Evolutionary conservation across 1,139 yeast species (phyloP).

Genomic region (Scheffersomyces quercinus): DNA sequence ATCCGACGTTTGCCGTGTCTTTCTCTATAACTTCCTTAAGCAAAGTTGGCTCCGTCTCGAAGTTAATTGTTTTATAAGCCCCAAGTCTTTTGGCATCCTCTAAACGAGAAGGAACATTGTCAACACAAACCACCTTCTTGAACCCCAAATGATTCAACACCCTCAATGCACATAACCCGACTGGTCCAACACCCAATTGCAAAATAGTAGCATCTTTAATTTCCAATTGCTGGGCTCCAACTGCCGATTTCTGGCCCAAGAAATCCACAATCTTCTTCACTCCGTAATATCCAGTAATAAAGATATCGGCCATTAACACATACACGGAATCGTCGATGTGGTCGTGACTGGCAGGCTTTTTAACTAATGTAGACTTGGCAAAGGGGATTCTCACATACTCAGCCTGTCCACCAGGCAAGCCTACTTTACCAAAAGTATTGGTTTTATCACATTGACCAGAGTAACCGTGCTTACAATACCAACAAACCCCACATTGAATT

Average conservation of each 20-base stretch:
- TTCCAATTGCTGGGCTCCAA: constrained; percentile 12
- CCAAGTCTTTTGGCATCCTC: constrained; percentile 49
- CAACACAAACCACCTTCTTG: constrained; percentile 49
- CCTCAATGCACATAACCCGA: constrained; percentile 56
- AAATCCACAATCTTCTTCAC: constrained; percentile 49
- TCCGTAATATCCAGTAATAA: constrained; percentile 66
- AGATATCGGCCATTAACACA: constrained; percentile 65
- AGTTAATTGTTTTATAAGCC: constrained; percentile 41
- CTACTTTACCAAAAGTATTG: constrained; percentile 55
- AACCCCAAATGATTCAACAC: constrained; percentile 50
- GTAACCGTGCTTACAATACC: constrained; percentile 53
- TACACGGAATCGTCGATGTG: constrained; percentile 46
- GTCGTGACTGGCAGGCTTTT: constrained; percentile 32
- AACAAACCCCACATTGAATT: constrained; percentile 57
- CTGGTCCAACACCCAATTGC: constrained; percentile 68
- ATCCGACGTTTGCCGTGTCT: constrained; percentile 42
- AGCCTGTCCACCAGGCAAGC: constrained; percentile 61
- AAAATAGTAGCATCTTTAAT: constrained; percentile 41
- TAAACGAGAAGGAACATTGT: constrained; percentile 49
- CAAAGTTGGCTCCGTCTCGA: constrained; percentile 32
- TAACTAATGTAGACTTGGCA: constrained; percentile 53
- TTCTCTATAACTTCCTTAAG: constrained; percentile 23
- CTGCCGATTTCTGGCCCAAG: constrained; percentile 19
- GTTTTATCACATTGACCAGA: constrained; percentile 54
- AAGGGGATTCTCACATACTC: constrained; percentile 59